These are phyloP conservation scores for Phytophthora pisi DNA, from an alignment of 352 stramenopile genomes.

Conservation along the genomic window DNA sequence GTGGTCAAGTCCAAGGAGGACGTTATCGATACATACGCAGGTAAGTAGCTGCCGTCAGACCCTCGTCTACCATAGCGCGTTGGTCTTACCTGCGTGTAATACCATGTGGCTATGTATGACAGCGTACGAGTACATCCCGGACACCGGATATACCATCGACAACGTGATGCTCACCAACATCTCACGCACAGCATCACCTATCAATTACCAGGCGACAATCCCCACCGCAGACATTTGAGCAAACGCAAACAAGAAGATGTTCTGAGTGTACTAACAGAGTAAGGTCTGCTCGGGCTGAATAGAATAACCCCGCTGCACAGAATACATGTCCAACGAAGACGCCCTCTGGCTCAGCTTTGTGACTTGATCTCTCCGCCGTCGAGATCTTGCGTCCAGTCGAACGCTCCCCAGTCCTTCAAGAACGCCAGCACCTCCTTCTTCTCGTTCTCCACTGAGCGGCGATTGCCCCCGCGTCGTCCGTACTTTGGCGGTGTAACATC, in stretches of 20 bases:
- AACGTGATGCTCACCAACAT: conserved; percentile 46
- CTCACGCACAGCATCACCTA: conserved; percentile 43
- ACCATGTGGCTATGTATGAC: not conserved
- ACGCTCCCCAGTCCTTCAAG: conserved; percentile 66
- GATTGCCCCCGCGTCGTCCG: conserved; percentile 47
- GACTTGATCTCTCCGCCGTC: conserved; percentile 61
- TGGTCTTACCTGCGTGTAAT: conserved; percentile 1
- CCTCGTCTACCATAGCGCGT: not conserved
- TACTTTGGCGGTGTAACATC: conserved; percentile 72
- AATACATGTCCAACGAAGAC: conserved; percentile 11
- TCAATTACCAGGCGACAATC: conserved; percentile 64
- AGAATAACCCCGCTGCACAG: conserved; percentile 7
- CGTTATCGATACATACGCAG: conserved; percentile 85
- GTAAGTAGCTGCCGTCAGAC: conserved; percentile 26
- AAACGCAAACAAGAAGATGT: conserved; percentile 3
- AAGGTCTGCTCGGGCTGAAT: not conserved
- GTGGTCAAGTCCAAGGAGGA: conserved; percentile 82
- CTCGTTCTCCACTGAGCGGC: conserved; percentile 55
- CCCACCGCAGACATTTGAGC: conserved; percentile 72
- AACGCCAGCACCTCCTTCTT: conserved; percentile 70
- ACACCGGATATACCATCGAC: conserved; percentile 50
- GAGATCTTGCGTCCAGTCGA: conserved; percentile 78
- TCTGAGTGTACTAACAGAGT: conserved; percentile 23
- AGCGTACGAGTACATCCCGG: conserved; percentile 88
- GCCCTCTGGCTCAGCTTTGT: conserved; percentile 13